phyloP scores from a whole-genome alignment of 1,139 yeast genomes.

The Zygotorulaspora mrakii region DNA sequence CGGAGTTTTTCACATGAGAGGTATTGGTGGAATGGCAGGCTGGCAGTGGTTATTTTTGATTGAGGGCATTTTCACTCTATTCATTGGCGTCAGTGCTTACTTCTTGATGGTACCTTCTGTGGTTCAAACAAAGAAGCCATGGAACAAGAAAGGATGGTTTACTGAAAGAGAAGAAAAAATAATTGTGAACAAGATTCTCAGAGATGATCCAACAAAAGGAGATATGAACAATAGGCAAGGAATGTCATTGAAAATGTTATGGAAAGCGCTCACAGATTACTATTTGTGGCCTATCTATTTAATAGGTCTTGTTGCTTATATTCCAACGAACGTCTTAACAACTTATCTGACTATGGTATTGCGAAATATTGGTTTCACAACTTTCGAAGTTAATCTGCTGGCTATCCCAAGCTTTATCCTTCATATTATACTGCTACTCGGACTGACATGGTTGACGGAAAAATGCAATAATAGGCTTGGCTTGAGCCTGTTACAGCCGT shows the following conservation, averaged over 20 bases:
- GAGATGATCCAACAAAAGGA: constrained; percentile 70
- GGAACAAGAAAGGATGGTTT: constrained; percentile 58
- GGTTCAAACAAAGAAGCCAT: constrained; percentile 51
- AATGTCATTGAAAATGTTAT: constrained; percentile 40
- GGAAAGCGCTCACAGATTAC: constrained; percentile 45
- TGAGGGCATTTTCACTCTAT: constrained; percentile 57
- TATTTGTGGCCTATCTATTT: constrained; percentile 59
- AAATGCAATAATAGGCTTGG: constrained; percentile 40
- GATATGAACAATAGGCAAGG: constrained; percentile 65
- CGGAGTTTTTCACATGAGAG: constrained; percentile 43
- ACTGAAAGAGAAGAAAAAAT: constrained; percentile 59
- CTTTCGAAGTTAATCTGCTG: constrained; percentile 52
- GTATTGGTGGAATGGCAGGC: constrained; percentile 37
- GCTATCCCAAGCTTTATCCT: constrained; percentile 48
- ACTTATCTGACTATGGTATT: constrained; percentile 53
- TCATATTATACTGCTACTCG: constrained; percentile 40
- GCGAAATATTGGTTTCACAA: constrained; percentile 51
- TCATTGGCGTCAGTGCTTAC: constrained; percentile 50
- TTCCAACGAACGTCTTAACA: constrained; percentile 43
- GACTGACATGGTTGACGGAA: constrained; percentile 39
- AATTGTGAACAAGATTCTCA: constrained; percentile 55
- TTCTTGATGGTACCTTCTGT: constrained; percentile 60
- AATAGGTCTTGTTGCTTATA: constrained; percentile 38
- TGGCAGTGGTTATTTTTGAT: constrained; percentile 66
- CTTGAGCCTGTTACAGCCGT: constrained; percentile 39